Conservation (phyloP, 345 rosid genomes). For the Lepidium didymum region DNA sequence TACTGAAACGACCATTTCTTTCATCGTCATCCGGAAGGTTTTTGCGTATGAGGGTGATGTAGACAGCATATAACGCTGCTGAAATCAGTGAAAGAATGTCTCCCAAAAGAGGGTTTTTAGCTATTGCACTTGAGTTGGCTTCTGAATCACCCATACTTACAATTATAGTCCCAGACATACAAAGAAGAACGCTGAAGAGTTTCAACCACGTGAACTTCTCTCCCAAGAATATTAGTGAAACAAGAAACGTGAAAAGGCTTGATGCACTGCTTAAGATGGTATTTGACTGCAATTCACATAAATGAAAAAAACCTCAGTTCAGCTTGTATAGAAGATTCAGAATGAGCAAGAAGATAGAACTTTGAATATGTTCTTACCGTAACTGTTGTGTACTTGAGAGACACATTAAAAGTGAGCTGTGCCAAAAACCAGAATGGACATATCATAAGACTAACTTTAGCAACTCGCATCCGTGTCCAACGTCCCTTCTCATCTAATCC, state of each 20-base stretch:
- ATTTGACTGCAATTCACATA: constrained; percentile 62
- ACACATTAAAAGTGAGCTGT: constrained; percentile 80
- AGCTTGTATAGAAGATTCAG: neutral
- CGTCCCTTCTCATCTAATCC: constrained; percentile 73
- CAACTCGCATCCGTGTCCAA: constrained; percentile 82
- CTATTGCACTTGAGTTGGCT: constrained; percentile 33
- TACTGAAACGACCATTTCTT: constrained; percentile 59
- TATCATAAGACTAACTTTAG: constrained; percentile 68
- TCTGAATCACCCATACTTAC: constrained; percentile 86
- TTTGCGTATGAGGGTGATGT: constrained; percentile 80
- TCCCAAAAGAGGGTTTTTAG: constrained; percentile 69
- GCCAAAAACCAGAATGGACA: constrained; percentile 97
- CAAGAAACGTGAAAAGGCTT: constrained; percentile 85
- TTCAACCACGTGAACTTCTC: constrained; percentile 91
- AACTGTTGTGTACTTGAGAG: constrained; percentile 84
- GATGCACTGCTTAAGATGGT: constrained; percentile 90
- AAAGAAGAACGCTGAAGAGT: constrained; percentile 80
- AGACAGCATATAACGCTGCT: constrained; percentile 72
- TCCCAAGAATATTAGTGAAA: constrained; percentile 64
- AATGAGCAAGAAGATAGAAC: neutral
- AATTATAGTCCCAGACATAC: constrained; percentile 86
- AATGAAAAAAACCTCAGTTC: neutral
- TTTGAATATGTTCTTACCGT: constrained; percentile 72
- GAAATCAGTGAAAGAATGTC: constrained; percentile 72
- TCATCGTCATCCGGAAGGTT: constrained; percentile 86